Percentiles rank a stretch among this genome's conserved stretches.
Conservation (phyloP, 2,329 filamentous ascomycete species). For the Fusarium graminum region DNA sequence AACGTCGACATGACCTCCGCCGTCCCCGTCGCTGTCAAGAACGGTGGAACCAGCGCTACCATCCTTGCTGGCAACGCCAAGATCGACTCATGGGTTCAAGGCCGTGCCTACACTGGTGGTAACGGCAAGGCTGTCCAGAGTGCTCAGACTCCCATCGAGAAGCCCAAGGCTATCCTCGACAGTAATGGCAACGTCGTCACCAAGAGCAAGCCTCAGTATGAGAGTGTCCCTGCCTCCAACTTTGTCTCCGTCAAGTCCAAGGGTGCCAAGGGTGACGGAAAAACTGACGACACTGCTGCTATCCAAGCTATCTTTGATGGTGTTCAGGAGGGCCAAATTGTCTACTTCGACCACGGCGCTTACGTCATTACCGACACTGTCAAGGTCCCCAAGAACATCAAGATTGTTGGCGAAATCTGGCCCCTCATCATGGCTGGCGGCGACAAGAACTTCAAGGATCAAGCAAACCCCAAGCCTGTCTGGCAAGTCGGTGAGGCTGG, state of each 20-base stretch:
- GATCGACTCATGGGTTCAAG: conserved; percentile 82
- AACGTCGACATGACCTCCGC: conserved; percentile 85
- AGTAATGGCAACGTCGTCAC: conserved; percentile 78
- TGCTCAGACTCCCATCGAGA: conserved; percentile 65
- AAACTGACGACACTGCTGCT: conserved; percentile 86
- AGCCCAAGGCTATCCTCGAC: conserved; percentile 76
- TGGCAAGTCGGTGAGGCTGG: conserved; percentile 85
- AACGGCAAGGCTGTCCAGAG: conserved; percentile 70
- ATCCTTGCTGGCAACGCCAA: conserved; percentile 78
- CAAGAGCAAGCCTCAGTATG: conserved; percentile 91
- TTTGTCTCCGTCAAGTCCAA: conserved; percentile 87
- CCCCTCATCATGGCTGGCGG: conserved; percentile 89
- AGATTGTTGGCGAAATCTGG: conserved; percentile 93
- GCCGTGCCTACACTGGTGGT: conserved; percentile 74
- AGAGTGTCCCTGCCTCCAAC: conserved; percentile 70
- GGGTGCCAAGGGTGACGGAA: conserved; percentile 89
- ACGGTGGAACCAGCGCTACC: conserved; percentile 65
- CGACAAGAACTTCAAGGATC: conserved; percentile 75
- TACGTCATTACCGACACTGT: conserved; percentile 79
- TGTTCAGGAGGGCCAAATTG: conserved; percentile 72
- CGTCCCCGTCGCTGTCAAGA: conserved; percentile 75
- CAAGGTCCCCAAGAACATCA: conserved; percentile 81
- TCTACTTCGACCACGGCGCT: conserved; percentile 82
- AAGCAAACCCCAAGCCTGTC: conserved; percentile 82
- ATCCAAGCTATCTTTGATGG: conserved; percentile 83